A percentile compares a stretch with the other conserved stretches of the same genome.
Conservation (phyloP, 768 basidiomycete species). For the Kwoniella mangroviensis region DNA sequence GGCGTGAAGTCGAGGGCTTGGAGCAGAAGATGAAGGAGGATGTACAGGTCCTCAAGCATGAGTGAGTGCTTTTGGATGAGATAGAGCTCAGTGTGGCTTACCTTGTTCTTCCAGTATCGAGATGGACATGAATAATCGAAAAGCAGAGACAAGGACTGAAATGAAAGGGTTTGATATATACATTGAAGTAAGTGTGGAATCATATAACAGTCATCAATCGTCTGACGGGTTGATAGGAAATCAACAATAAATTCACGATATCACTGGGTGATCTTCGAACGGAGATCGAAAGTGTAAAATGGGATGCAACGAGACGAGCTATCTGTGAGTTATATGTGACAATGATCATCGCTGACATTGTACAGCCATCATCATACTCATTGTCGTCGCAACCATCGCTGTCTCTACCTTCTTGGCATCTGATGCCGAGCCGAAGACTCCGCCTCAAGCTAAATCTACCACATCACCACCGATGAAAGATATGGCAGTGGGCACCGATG, state of each 20-base stretch:
- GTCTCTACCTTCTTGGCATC: constrained; percentile 31
- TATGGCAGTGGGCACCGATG: constrained; percentile 48
- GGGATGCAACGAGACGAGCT: constrained; percentile 58
- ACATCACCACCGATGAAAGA: constrained; percentile 41
- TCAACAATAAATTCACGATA: constrained; percentile 61
- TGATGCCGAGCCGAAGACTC: constrained; percentile 13
- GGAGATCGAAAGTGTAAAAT: constrained; percentile 60
- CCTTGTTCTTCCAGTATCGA: constrained; percentile 69
- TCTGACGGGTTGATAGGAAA: constrained; percentile 50
- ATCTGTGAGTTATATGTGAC: constrained; percentile 46
- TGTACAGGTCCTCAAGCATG: constrained; percentile 83
- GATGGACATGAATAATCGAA: constrained; percentile 93
- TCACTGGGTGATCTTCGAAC: constrained; percentile 59
- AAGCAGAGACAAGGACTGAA: constrained; percentile 85
- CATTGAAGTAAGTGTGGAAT: constrained; percentile 62
- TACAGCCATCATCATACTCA: constrained; percentile 44
- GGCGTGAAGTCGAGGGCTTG: constrained; percentile 82
- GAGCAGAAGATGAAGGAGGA: constrained; percentile 94
- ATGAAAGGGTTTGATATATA: constrained; percentile 80
- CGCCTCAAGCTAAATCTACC: constrained; percentile 13
- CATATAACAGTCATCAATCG: not conserved
- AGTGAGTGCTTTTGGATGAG: constrained; percentile 64
- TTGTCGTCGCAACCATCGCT: constrained; percentile 50
- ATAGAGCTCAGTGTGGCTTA: not conserved
- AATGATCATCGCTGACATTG: constrained; percentile 9